Percentiles rank a stretch among this genome's conserved stretches.
Evolutionary conservation across 202 grass and related monocot genomes (phyloP).

Genomic region (Carex arenaria): DNA sequence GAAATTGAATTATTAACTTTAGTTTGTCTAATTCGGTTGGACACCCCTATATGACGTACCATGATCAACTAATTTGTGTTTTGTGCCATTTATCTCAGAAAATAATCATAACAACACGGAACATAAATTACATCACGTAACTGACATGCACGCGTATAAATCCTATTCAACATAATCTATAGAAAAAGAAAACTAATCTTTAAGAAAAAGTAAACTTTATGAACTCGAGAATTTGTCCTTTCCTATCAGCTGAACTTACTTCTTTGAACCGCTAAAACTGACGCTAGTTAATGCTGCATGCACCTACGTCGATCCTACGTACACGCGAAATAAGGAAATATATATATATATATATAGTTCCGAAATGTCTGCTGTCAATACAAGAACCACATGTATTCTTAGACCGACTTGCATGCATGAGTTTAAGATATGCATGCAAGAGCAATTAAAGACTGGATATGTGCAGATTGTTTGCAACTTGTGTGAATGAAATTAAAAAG

Average conservation of each 20-base stretch:
- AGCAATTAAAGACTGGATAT: background rate
- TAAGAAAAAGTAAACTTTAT: background rate
- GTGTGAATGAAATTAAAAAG: background rate
- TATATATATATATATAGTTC: background rate
- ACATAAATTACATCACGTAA: too few relatives aligned
- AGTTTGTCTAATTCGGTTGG: too few relatives aligned
- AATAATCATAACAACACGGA: too few relatives aligned
- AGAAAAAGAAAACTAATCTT: background rate
- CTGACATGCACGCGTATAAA: too few relatives aligned
- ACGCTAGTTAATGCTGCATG: background rate
- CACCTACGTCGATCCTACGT: background rate
- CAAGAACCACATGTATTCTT: background rate
- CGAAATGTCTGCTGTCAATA: background rate
- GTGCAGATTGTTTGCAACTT: background rate
- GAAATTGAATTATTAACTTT: too few relatives aligned
- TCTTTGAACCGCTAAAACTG: background rate
- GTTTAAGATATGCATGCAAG: too few relatives aligned
- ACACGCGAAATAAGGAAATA: background rate
- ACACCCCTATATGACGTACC: too few relatives aligned
- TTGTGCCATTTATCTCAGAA: too few relatives aligned
- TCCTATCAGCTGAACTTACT: background rate
- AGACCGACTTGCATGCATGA: background rate
- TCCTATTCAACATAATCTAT: too few relatives aligned
- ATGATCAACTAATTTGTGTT: too few relatives aligned
- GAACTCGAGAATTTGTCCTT: background rate